Percentiles rank a stretch among this genome's conserved stretches.
Conservation (phyloP, 371 early-diverging fungal species). For the Lichtheimia ornata region DNA sequence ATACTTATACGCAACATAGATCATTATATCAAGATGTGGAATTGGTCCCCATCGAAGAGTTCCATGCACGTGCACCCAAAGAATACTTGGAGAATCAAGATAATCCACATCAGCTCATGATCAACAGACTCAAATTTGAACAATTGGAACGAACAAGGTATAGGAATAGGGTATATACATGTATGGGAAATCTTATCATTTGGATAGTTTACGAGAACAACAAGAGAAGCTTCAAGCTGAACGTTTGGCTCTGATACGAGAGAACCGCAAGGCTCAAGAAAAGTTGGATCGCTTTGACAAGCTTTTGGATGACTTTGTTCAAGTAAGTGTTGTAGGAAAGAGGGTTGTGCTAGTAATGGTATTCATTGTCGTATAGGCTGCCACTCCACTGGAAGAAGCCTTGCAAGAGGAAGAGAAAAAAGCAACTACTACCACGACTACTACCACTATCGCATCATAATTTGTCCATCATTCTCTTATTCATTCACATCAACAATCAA, state of each 20-base stretch:
- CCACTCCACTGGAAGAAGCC: not conserved
- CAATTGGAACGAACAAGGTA: conserved; percentile 36
- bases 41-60: conserved; percentile 43
- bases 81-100: conserved; percentile 30
- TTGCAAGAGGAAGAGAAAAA: not conserved
- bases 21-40: conserved; percentile 52
- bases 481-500: no score
- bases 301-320: conserved; percentile 42
- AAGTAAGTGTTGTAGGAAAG: conserved; percentile 18
- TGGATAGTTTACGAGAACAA: conserved; percentile 39
- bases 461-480: no score
- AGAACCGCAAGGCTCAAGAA: conserved; percentile 42
- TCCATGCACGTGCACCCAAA: conserved; percentile 30
- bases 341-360: no score
- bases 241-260: conserved; percentile 39
- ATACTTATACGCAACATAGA: conserved; percentile 19
- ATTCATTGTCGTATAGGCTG: not conserved
- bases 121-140: conserved; percentile 48
- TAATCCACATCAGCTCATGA: conserved; percentile 43
- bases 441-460: no score
- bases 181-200: not conserved
- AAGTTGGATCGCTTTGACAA: conserved; percentile 46
- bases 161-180: not conserved
- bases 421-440: not conserved
- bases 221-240: conserved; percentile 36